Evolutionary conservation across 2,329 filamentous ascomycete genomes (phyloP).

Genomic region (Beauveria sp.): DNA sequence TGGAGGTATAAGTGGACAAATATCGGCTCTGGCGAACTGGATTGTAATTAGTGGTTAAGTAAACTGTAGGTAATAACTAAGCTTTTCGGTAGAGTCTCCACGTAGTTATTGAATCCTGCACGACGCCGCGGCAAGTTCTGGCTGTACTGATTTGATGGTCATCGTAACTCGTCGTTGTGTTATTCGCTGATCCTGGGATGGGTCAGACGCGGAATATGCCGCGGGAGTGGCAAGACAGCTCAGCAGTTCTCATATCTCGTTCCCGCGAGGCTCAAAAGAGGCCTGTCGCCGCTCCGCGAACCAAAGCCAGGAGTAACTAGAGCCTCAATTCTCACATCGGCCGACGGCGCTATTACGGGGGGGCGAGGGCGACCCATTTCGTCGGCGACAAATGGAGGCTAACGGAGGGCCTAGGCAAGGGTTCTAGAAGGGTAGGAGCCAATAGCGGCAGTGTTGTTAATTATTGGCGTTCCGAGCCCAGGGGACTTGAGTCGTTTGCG

Average conservation of each 20-base stretch:
- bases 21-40: not conserved
- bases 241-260: not conserved
- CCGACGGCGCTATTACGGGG: not conserved
- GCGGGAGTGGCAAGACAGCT: not conserved
- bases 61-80: no score
- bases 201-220: not conserved
- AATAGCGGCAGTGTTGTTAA: not conserved
- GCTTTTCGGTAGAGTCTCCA: no score
- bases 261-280: not conserved
- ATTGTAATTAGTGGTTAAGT: no score
- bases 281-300: not conserved
- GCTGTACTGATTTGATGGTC: not conserved
- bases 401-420: not conserved
- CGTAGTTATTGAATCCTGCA: not conserved
- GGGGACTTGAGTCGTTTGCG: not conserved
- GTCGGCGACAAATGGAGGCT: not conserved
- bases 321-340: not conserved
- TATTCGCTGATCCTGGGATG: not conserved
- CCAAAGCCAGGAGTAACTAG: not conserved
- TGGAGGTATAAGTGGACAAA: not conserved
- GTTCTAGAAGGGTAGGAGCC: constrained; percentile 3
- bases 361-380: not conserved
- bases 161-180: not conserved
- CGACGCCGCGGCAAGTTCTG: not conserved
- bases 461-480: not conserved